Evolutionary conservation across 768 basidiomycete genomes (phyloP), one percentile per base, ranked within the genome.

Genomic region (Cyclocybe cylindracea): DNA sequence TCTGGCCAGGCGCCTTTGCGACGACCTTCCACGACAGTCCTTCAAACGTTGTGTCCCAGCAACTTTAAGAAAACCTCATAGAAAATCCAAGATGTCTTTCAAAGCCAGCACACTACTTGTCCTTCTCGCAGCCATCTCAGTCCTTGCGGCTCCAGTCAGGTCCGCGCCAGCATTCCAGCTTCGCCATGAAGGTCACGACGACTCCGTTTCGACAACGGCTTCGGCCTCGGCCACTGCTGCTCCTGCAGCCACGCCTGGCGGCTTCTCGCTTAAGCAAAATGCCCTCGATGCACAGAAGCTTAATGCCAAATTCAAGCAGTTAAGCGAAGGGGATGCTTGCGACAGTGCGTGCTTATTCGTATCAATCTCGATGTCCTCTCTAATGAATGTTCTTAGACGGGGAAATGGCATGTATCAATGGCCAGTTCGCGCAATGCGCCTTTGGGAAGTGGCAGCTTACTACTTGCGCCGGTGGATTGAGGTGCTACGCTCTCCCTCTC

Each of bases 401-500:
- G 9, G 59, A 70, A 5, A 65, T 68, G 49, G 77, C 75, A 8
- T 80, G 79, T 53, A 56, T 80, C 16, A 59, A 65, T 10, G 55
- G 58, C 13, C 60, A 59, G 5, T 78, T 79, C 53, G 79, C 78
- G 0, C 73, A 77, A 58, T 82, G 80, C 52, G 58, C 70, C 8
- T 46, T 43, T 3, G 71, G 72, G 9, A 70, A 74, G 53, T 81
- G 76, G 72, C 51, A 49, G 1, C 16, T 76, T 29, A 68, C 66
- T 1, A 60, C 63, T 1, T 82, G 80, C 59, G 31, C 66, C 3
- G 46, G 48, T 18, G 66, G 60, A 5, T 66, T 71, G 10, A 61
- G 58, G n/a, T 83, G 83, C 55, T 69, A 71, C 32, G 79, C 79
- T 0, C 66, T 83, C 16, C 82, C 83, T 2, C 65, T 78, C 33